phyloP scores from a whole-genome alignment of 164 flowering plant genomes.

The Piper longum region DNA sequence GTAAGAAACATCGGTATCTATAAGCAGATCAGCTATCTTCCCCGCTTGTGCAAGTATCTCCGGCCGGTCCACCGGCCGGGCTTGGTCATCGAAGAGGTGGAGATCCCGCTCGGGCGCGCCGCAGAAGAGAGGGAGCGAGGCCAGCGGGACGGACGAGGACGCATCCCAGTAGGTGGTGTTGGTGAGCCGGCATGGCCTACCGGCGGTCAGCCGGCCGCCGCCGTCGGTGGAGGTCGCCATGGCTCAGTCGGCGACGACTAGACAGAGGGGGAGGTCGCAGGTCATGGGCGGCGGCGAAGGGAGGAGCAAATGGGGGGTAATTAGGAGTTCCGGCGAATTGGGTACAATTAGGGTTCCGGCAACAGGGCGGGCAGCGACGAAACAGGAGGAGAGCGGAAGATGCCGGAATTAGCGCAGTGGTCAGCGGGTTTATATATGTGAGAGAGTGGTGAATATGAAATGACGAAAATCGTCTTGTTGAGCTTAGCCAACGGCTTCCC shows the following conservation, averaged over 20 bases:
- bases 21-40: constrained; percentile 66
- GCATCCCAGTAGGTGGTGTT: constrained; percentile 77
- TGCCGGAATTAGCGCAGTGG: not conserved
- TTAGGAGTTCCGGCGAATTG: not conserved
- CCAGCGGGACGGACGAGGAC: constrained; percentile 71
- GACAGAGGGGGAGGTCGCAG: not conserved
- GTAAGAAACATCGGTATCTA: constrained; percentile 67
- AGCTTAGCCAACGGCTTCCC: no score
- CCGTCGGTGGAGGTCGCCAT: constrained; percentile 21
- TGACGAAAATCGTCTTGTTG: not conserved
- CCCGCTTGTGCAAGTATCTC: constrained; percentile 57
- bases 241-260: constrained; percentile 5
- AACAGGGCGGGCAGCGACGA: constrained; percentile 3
- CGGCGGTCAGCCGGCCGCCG: constrained; percentile 23
- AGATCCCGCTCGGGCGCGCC: constrained; percentile 68
- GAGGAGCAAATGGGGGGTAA: not conserved
- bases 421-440: not conserved
- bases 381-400: constrained; percentile 18
- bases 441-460: not conserved
- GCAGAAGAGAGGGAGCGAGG: constrained; percentile 72
- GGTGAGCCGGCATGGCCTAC: constrained; percentile 27
- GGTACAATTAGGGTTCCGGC: constrained; percentile 5
- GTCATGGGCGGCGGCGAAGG: not conserved
- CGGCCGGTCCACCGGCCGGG: constrained; percentile 27
- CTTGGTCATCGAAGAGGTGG: constrained; percentile 39